phyloP scores from a whole-genome alignment of 257 asterid genomes.

The Przewalskia tangutica region DNA sequence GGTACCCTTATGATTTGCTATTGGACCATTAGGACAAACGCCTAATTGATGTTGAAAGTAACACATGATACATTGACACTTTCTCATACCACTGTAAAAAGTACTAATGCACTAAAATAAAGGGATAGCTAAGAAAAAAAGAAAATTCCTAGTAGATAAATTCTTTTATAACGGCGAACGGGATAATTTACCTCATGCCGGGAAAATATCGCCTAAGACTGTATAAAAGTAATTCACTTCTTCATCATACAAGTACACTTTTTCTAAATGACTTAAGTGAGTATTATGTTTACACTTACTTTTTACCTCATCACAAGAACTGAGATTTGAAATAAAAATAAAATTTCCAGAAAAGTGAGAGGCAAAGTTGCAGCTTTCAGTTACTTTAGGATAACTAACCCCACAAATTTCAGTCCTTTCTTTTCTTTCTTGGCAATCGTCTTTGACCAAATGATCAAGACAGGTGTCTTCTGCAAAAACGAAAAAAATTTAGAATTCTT shows the following conservation, averaged over 20 bases:
- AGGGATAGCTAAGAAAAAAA: neutral
- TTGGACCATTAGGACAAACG: conserved; percentile 4
- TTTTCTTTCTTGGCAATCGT: no score
- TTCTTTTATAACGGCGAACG: no score
- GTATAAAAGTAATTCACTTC: neutral
- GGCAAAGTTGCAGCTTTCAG: neutral
- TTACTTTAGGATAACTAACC: neutral
- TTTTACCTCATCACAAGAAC: neutral
- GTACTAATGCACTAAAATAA: neutral
- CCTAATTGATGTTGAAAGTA: conserved; percentile 1
- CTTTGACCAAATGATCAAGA: no score
- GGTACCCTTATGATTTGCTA: conserved; percentile 3
- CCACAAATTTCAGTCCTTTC: neutral
- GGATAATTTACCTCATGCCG: no score
- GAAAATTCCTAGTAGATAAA: no score
- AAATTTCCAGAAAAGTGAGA: neutral
- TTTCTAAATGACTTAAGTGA: neutral
- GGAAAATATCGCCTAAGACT: no score
- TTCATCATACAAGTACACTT: neutral
- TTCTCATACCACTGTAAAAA: neutral
- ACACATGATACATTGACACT: neutral
- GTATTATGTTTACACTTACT: neutral
- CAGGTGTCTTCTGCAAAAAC: no score
- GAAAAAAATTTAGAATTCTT: no score
- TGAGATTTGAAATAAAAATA: neutral